Base-by-base conservation (phyloP, 352 stramenopile species). In the Globisporangium nagaii region DNA sequence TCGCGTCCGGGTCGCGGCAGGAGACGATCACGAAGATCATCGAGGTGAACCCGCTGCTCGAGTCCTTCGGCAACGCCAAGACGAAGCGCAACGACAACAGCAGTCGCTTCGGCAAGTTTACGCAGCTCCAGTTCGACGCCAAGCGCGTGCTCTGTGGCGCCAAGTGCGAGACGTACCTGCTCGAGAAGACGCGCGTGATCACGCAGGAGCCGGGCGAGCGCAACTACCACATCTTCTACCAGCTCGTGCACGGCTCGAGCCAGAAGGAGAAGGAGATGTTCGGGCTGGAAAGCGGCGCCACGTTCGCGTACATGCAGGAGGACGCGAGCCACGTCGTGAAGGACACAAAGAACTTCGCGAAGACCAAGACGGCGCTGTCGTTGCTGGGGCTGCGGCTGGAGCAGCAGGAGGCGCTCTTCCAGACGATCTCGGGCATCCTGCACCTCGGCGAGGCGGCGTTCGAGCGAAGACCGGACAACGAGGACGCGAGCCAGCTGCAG, bases 1-100 rank as follows among this genome's bases (percentile, higher is more conserved):
- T 90, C 60, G 75, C 74, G 19, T 63, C 68, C 1, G 58, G 65
- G 4, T 56, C 37, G 1, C 54, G 52, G 25, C 53, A 74, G 15
- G 58, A 71, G 86, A 94, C 90, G 22, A 88, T 96, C 58, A 78
- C 86, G 13, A 79, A 90, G 39, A 98, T 99, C 51, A 77, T 99
- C 12, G 88, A 97, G 39, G 95, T 96, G 19, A 99, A 99, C 65
- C 96, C 97, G 24, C 77, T 99, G 42, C 84, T 99, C 9, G 97
- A 99, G 75, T 94, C 90, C 27, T 99, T 99, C 66, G 97, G 97
- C 30, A 99, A 99, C 69, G 95, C 96, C 28, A 96, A 97, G 58
- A 99, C 96, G 2, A 86, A 96, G 13, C 84, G 96, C 24, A 99
- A 99, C 70, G 91, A 98, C 77, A 99, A 99, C 68, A 98, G 86